Percentiles rank a stretch among this genome's conserved stretches.
phyloP scores from a whole-genome alignment of 108 stramenopile species.

The Cyclostephanos invisitatus region DNA sequence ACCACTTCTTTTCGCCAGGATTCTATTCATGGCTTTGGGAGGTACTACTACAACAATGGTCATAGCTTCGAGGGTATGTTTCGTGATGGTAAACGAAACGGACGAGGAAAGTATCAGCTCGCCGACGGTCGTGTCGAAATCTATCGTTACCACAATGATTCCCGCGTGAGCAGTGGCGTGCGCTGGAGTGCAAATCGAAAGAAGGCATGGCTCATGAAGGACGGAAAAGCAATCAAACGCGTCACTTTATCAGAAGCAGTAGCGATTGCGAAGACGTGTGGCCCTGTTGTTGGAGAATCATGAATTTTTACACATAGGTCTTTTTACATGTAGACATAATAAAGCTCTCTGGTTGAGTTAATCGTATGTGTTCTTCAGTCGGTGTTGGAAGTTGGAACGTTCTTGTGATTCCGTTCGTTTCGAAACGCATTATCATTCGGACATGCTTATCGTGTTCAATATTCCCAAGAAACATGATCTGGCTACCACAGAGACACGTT shows the following conservation, averaged over 20 bases:
- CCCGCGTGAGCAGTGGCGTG: slow-evolving; percentile 55
- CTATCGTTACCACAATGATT: slow-evolving; percentile 56
- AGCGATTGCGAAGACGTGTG: slow-evolving; percentile 35
- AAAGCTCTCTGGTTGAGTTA: too few species aligned
- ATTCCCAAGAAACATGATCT: background rate
- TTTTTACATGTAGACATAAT: background rate
- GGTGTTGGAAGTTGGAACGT: too few species aligned
- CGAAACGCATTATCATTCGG: too few species aligned
- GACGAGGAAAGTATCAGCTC: slow-evolving; percentile 63
- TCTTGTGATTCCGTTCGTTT: too few species aligned
- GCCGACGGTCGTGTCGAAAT: slow-evolving; percentile 62
- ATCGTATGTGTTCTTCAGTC: too few species aligned
- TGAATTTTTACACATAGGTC: slow-evolving; percentile 2
- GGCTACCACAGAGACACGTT: slow-evolving; percentile 23
- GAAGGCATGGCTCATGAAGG: slow-evolving; percentile 59
- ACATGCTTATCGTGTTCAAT: background rate
- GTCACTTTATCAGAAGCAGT: slow-evolving; percentile 33
- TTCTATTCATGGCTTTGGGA: slow-evolving; percentile 62
- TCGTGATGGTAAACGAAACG: slow-evolving; percentile 50
- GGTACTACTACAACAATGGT: slow-evolving; percentile 64
- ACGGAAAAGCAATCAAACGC: slow-evolving; percentile 31
- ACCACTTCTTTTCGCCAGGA: slow-evolving; percentile 2
- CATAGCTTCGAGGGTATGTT: slow-evolving; percentile 62
- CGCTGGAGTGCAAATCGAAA: slow-evolving; percentile 66
- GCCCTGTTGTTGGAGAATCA: slow-evolving; percentile 35